phyloP scores from a whole-genome alignment of 2,329 filamentous ascomycete genomes.

The Aspergillus tanneri region DNA sequence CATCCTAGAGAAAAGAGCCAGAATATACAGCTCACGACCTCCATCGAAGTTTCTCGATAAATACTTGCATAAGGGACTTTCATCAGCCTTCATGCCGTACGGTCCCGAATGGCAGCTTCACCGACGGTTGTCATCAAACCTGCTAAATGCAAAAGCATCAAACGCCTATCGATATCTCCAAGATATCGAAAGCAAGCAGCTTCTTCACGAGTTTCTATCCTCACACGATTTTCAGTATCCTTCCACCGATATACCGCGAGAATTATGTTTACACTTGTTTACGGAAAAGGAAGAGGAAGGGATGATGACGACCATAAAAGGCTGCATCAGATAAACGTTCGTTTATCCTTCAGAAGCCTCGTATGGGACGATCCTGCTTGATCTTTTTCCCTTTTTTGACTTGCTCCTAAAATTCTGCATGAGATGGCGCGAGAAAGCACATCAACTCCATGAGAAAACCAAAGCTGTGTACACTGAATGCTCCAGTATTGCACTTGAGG shows the following conservation, averaged over 20 bases:
- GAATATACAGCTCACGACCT: constrained; percentile 42
- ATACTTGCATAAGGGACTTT: constrained; percentile 36
- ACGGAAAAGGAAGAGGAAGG: constrained; percentile 48
- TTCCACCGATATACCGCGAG: constrained; percentile 52
- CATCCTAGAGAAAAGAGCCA: constrained; percentile 40
- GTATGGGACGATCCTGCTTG: constrained; percentile 7
- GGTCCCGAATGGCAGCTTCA: constrained; percentile 49
- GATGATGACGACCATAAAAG: constrained; percentile 45
- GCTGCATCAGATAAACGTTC: constrained; percentile 49
- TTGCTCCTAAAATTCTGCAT: constrained; percentile 3
- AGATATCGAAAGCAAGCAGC: constrained; percentile 50
- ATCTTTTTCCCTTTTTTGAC: constrained; percentile 14
- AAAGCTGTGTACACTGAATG: constrained; percentile 11
- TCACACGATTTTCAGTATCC: constrained; percentile 44
- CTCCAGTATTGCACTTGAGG: constrained; percentile 7
- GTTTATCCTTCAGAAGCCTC: constrained; percentile 14
- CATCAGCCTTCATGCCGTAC: constrained; percentile 52
- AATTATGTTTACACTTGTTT: constrained; percentile 53
- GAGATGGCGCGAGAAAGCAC: constrained; percentile 13
- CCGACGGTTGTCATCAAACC: constrained; percentile 44
- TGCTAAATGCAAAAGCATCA: constrained; percentile 47
- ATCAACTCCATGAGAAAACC: constrained; percentile 18
- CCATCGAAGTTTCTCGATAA: constrained; percentile 26
- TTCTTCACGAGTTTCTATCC: constrained; percentile 45
- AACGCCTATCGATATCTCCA: constrained; percentile 50